These are phyloP conservation scores for Rhizopogon salebrosus DNA, from an alignment of 768 basidiomycete species.

Conservation along the genomic window DNA sequence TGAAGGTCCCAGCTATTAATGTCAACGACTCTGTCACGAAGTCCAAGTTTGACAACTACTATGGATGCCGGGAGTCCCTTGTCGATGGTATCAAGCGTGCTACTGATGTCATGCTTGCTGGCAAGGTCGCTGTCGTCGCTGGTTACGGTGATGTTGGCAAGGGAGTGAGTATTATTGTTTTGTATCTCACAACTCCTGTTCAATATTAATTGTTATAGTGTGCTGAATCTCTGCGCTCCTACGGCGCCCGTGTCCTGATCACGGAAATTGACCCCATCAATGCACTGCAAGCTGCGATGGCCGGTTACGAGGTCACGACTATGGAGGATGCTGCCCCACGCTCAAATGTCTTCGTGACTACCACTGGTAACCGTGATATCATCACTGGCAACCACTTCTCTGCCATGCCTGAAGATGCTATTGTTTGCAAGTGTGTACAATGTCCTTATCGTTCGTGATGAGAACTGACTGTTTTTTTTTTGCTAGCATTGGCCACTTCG, in stretches of 20 bases:
- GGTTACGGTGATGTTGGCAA: slow-evolving; percentile 99
- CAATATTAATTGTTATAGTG: slow-evolving; percentile 50
- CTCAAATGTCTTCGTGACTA: slow-evolving; percentile 92
- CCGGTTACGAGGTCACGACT: slow-evolving; percentile 96
- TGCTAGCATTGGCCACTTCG: slow-evolving; percentile 77
- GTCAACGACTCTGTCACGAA: slow-evolving; percentile 99
- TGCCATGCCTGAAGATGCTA: slow-evolving; percentile 96
- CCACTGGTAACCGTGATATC: slow-evolving; percentile 98
- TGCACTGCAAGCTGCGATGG: slow-evolving; percentile 99
- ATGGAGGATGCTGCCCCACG: slow-evolving; percentile 96
- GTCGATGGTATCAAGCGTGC: slow-evolving; percentile 99
- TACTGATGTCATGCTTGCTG: slow-evolving; percentile 99
- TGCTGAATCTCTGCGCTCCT: slow-evolving; percentile 94
- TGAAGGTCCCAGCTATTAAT: slow-evolving; percentile 98
- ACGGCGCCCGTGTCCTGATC: slow-evolving; percentile 92
- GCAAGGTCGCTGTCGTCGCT: slow-evolving; percentile 98
- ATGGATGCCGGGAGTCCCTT: slow-evolving; percentile 98
- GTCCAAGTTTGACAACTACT: slow-evolving; percentile 98
- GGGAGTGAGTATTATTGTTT: slow-evolving; percentile 60
- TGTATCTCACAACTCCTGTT: neutral
- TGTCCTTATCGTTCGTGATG: neutral
- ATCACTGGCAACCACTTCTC: slow-evolving; percentile 88
- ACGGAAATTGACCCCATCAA: slow-evolving; percentile 99
- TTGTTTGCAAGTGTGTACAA: slow-evolving; percentile 87
- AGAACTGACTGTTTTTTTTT: slow-evolving; percentile 6